Conservation (phyloP, 805 yeast species). For the Wickerhamiella australiensis region DNA sequence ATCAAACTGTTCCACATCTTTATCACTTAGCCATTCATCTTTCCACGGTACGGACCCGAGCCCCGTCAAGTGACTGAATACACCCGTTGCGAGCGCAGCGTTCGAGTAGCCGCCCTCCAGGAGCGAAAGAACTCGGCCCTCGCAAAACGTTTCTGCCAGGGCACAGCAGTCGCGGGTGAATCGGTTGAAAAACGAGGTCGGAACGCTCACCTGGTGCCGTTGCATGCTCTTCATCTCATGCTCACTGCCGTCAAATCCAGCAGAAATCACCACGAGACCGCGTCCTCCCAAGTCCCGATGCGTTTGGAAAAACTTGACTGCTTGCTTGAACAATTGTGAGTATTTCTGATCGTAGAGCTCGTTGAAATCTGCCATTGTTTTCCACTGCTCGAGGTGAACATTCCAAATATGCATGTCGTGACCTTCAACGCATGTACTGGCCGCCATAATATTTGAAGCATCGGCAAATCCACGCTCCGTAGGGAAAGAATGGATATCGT, state of each 20-base stretch:
- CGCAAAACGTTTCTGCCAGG: constrained; percentile 49
- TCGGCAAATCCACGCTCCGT: constrained; percentile 70
- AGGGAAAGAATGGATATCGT: constrained; percentile 78
- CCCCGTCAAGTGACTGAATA: constrained; percentile 67
- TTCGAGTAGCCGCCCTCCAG: constrained; percentile 83
- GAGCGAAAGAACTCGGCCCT: constrained; percentile 53
- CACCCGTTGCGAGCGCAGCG: constrained; percentile 67
- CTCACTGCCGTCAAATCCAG: constrained; percentile 83
- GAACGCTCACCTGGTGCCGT: constrained; percentile 69
- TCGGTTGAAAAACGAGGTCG: constrained; percentile 61
- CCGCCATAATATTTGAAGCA: constrained; percentile 56
- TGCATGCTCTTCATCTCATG: constrained; percentile 77
- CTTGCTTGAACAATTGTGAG: constrained; percentile 48
- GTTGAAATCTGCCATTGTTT: constrained; percentile 51
- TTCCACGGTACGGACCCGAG: constrained; percentile 48
- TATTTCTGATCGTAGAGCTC: constrained; percentile 49
- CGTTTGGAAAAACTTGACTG: constrained; percentile 29
- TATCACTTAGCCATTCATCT: constrained; percentile 49
- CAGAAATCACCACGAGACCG: constrained; percentile 58
- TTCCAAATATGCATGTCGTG: constrained; percentile 77
- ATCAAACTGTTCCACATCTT: constrained; percentile 50
- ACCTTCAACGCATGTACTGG: constrained; percentile 64
- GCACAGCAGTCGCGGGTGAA: constrained; percentile 64
- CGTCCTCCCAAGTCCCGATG: neutral
- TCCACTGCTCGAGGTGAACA: constrained; percentile 60